Conservation (phyloP, 306 rosid species). For the Gynostemma pentaphyllum region DNA sequence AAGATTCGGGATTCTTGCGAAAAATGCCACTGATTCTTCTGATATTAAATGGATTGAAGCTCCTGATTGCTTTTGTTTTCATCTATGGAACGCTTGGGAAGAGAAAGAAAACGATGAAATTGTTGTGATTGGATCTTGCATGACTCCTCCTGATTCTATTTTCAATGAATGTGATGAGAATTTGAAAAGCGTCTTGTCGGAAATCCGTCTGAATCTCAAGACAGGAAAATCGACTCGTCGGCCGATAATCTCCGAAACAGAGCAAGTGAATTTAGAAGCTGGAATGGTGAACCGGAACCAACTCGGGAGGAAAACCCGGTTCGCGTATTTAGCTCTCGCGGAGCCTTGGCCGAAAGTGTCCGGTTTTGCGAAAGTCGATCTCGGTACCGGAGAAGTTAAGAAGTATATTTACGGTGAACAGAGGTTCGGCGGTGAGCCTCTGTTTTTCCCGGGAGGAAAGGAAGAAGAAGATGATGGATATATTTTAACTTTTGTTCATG, state of each 20-base stretch:
- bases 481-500: conserved; percentile 73
- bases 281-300: conserved; percentile 90
- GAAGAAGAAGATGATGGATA: conserved; percentile 65
- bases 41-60: conserved; percentile 70
- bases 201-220: conserved; percentile 58
- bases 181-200: conserved; percentile 55
- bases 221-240: conserved; percentile 57
- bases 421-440: conserved; percentile 81
- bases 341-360: conserved; percentile 99
- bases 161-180: conserved; percentile 84
- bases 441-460: conserved; percentile 51
- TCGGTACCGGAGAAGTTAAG: conserved; percentile 36
- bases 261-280: conserved; percentile 74
- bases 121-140: conserved; percentile 87
- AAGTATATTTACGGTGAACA: conserved; percentile 51
- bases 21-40: conserved; percentile 41
- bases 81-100: conserved; percentile 97
- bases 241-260: conserved; percentile 31
- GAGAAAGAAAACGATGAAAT: conserved; percentile 51
- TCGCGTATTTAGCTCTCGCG: conserved; percentile 67
- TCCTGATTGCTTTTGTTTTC: conserved; percentile 87
- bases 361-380: conserved; percentile 75
- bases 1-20: conserved; percentile 49
- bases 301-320: conserved; percentile 57
- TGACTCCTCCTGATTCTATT: conserved; percentile 90